Base-by-base conservation (phyloP, 2,329 filamentous ascomycete genomes). In the Verruconis gallopava region DNA sequence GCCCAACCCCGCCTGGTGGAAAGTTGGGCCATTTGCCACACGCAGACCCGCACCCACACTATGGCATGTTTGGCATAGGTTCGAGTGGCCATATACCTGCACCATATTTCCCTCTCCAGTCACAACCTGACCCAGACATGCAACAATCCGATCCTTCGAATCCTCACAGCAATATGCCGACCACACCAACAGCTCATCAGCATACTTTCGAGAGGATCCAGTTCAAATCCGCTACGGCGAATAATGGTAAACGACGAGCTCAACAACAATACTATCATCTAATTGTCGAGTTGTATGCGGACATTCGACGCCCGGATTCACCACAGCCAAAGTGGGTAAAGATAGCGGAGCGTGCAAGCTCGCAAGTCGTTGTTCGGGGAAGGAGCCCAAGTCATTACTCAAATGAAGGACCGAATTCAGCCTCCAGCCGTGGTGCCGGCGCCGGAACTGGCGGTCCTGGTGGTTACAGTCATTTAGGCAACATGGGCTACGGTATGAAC, bases 211-310 rank as follows among this genome's bases (percentile, higher is more conserved):
- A 94, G 56, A 78, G 88, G 9, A 91, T 94, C 40, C 86, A 94
- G 53, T 95, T 94, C 71, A 93, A 93, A 59, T 84, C 85, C 49
- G 86, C 88, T 1, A 94, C 86, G 0, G 85, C 85, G 18, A 95
- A 94, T 64, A 95, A 95, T 50, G 86, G 86, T 37, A 93, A 93
- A 59, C 73, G 88, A 50, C 72, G 88, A 44, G 86, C 86, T 1
- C 85, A 86, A 14, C 86, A 95, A 55, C 88, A 94, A 52, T 93
- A 86, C 59, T 94, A 93, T 54, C 84, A 91, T 52, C 69, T 95
- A n/a, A 75, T 93, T 36, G 79, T 93, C 3, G 85, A 93, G 56
- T 73, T 93, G 1, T 85, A 77, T 60, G 84, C 74, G 5, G 78
- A 88, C 48, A 64, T 85, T 5, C 70, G 75, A 2, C 55, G 59